Evolutionary conservation across 768 basidiomycete species (phyloP).

Genomic region (Suillus brevipes): DNA sequence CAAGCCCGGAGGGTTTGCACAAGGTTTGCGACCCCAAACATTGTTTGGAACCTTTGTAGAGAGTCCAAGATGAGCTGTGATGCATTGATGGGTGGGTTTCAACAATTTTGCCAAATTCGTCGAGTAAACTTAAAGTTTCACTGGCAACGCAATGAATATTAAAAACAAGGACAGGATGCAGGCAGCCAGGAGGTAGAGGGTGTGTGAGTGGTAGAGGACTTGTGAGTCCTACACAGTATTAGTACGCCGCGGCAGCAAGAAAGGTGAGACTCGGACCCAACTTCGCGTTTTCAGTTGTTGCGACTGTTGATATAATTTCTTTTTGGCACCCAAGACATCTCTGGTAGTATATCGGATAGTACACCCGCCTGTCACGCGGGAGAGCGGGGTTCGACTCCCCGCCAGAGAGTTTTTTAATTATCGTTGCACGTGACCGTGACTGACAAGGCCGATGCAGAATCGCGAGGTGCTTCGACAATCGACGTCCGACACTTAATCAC

Average conservation of each 20-base stretch:
- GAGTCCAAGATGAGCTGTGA: not conserved
- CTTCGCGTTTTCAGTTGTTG: no score
- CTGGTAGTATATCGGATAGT: slow-evolving; percentile 40
- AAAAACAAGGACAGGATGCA: not conserved
- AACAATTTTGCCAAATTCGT: not conserved
- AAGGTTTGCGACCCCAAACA: not conserved
- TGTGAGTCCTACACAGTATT: not conserved
- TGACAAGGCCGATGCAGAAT: no score
- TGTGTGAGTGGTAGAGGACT: not conserved
- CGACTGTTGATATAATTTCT: not conserved
- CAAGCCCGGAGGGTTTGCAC: not conserved
- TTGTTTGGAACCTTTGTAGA: not conserved
- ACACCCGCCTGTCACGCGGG: slow-evolving; percentile 36
- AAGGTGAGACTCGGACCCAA: no score
- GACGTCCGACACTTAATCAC: no score
- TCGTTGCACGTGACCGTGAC: no score
- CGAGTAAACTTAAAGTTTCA: not conserved
- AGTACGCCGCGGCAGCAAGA: not conserved
- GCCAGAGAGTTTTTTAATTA: slow-evolving; percentile 24
- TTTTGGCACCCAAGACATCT: not conserved
- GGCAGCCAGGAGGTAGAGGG: not conserved
- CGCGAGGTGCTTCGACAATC: no score
- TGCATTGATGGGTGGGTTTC: not conserved
- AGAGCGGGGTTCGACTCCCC: slow-evolving; percentile 38
- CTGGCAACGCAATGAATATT: no score